Evolutionary conservation across 306 rosid species (phyloP).

Genomic region (Pyrus pyrifolia): DNA sequence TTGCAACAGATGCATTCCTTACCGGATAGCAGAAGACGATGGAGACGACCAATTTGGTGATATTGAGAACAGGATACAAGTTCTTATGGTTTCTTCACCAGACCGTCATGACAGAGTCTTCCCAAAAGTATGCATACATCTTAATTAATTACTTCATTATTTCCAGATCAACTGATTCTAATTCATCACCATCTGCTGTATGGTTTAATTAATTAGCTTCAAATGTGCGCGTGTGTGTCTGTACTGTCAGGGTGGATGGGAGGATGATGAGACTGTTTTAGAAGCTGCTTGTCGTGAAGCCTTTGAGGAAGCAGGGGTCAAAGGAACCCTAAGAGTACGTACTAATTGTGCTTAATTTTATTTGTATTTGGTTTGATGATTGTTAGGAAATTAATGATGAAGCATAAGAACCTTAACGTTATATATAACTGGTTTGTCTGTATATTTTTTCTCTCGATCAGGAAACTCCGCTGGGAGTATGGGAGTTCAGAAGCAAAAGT

Average conservation of each 20-base stretch:
- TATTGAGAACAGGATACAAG: constrained; percentile 44
- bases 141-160: neutral
- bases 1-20: constrained; percentile 71
- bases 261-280: constrained; percentile 68
- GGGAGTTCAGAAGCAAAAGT: constrained; percentile 93
- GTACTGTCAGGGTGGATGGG: constrained; percentile 80
- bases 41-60: constrained; percentile 19
- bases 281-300: constrained; percentile 93
- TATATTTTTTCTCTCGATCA: constrained; percentile 6
- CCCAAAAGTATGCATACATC: constrained; percentile 51
- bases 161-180: too few species aligned
- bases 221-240: neutral
- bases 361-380: too few species aligned
- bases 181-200: neutral
- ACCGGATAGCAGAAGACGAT: constrained; percentile 39
- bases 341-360: neutral
- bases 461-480: constrained; percentile 70
- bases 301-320: constrained; percentile 85
- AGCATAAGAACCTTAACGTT: too few species aligned
- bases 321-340: constrained; percentile 66
- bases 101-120: constrained; percentile 74
- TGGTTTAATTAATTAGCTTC: neutral
- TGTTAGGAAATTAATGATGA: too few species aligned
- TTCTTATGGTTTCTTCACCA: constrained; percentile 87
- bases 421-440: too few species aligned